Percentiles rank a stretch among this genome's conserved stretches.
These are phyloP conservation scores for Primulina eburnea DNA, from an alignment of 257 asterid species.

Conservation along the genomic window DNA sequence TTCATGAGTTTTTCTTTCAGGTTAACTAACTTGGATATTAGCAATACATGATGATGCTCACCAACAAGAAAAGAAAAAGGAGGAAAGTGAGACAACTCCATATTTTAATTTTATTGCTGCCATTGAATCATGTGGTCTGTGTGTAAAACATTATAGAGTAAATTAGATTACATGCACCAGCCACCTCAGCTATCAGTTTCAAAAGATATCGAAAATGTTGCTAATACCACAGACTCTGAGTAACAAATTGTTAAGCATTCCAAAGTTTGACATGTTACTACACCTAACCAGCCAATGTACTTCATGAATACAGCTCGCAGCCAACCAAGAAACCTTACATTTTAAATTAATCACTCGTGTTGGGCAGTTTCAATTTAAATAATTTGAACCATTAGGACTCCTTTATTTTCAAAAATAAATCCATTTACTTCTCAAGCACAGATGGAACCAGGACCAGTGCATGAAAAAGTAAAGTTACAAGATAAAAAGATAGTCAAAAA, in stretches of 20 bases:
- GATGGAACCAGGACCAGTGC: neutral
- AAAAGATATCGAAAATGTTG: neutral
- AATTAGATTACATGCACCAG: neutral
- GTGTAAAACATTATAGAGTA: too few species aligned
- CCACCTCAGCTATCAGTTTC: neutral
- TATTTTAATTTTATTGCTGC: neutral
- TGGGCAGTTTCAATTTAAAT: neutral
- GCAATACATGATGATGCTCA: neutral
- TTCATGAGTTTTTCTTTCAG: neutral
- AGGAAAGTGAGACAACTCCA: too few species aligned
- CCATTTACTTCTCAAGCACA: slow-evolving; percentile 13
- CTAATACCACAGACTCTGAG: neutral
- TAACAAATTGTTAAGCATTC: neutral
- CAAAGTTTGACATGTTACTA: neutral
- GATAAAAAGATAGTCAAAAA: neutral
- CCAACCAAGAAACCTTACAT: neutral
- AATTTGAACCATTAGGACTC: neutral
- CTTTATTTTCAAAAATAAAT: neutral
- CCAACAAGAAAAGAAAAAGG: too few species aligned
- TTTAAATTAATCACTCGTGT: neutral
- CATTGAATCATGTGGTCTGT: neutral
- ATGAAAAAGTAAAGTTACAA: slow-evolving; percentile 3
- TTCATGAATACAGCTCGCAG: too few species aligned
- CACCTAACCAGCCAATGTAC: neutral
- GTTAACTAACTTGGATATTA: neutral